Base-by-base conservation (phyloP, 805 yeast genomes). In the Saturnispora serradocipensis region DNA sequence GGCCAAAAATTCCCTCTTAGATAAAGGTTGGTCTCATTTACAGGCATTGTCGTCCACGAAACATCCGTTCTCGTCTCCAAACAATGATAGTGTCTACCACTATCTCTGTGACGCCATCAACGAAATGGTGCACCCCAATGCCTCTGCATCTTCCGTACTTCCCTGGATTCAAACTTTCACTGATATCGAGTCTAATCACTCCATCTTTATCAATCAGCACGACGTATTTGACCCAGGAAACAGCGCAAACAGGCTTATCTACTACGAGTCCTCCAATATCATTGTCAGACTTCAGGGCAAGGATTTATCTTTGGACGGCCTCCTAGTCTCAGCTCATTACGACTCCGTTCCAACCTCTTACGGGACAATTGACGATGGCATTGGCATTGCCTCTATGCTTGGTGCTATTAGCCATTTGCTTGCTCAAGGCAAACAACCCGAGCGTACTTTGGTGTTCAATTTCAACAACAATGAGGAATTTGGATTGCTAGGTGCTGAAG, bases 281-380 rank as follows among this genome's bases (percentile, higher is more conserved):
- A 60, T 87, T 40, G 96, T 83, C 7, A 81, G 85, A 61, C 67
- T 90, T 38, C 74, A 80, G 59, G 97, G 97, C 25, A 62, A 71
- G 13, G 70, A 84, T 49, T 68, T 75, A 1, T 58, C 68, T 0
- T 67, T 85, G 47, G 84, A 85, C 1, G 95, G 89, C 0, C 65
- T 89, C 4, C 67, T 89, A 42, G 63, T 90, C 3, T 84, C 93
- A 58, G 89, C 97, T 5, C 97, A 90, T 68, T 90, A 72, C 60
- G 97, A 89, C 68, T 80, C 91, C 7, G 97, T 89, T 7, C 95
- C 96, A 20, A 80, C 95, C 2, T 81, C 88, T 4, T 80, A 72
- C 59, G 97, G 97, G 30, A 81, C 93, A 2, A 90, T 97, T 2
- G 97, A 90, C 64, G 96, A 88, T 62, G 97, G 97, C 1, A 81